These are phyloP conservation scores for Gleditsia sinensis DNA, from an alignment of 306 rosid species.

Conservation along the genomic window DNA sequence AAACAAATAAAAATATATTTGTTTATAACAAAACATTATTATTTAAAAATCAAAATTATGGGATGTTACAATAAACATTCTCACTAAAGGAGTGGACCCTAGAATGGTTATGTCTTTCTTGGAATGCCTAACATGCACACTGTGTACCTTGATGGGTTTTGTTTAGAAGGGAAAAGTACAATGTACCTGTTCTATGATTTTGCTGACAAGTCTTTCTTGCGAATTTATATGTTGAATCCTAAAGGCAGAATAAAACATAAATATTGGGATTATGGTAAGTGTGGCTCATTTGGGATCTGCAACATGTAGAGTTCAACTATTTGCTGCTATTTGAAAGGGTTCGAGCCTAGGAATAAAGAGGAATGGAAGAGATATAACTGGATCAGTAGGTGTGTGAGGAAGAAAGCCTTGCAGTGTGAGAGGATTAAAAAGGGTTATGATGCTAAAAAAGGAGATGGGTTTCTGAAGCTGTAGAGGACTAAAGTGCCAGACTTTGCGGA, in stretches of 20 bases:
- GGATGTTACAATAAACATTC: too few relatives aligned
- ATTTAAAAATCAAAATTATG: too few relatives aligned
- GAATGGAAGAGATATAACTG: constrained; percentile 21
- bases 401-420: constrained; percentile 33
- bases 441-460: constrained; percentile 24
- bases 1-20: too few relatives aligned
- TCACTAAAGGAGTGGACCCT: constrained; percentile 23
- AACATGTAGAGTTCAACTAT: background rate
- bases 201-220: background rate
- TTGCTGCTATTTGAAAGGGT: background rate
- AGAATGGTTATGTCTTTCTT: background rate
- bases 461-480: background rate
- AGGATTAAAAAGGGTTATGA: background rate
- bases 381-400: background rate
- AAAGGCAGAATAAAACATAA: background rate
- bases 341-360: constrained; percentile 1
- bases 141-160: background rate
- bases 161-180: background rate
- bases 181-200: background rate
- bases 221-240: background rate
- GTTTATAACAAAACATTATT: too few relatives aligned
- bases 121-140: background rate
- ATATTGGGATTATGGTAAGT: background rate
- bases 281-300: constrained; percentile 1
- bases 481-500: constrained; percentile 29